These are phyloP conservation scores for Zelonia costaricensis DNA, from an alignment of 208 protist species.

Conservation along the genomic window DNA sequence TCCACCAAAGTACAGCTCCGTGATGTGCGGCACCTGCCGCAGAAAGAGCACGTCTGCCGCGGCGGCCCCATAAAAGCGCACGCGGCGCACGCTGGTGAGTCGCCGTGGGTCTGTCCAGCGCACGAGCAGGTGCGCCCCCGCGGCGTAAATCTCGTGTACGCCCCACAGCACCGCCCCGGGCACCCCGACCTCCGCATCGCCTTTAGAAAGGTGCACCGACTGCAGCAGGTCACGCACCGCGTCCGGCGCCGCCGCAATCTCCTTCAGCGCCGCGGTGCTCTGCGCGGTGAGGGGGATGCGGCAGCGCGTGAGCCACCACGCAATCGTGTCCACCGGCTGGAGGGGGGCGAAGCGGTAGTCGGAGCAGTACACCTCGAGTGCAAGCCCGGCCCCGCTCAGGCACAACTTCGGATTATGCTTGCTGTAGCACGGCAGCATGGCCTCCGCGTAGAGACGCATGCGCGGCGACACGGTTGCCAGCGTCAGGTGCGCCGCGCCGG, in stretches of 20 bases:
- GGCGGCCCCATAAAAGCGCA: neutral
- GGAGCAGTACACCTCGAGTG: neutral
- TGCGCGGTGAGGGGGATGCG: neutral
- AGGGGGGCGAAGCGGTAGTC: neutral
- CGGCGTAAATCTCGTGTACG: neutral
- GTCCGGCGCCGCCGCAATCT: neutral
- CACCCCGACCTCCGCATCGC: neutral
- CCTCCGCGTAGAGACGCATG: neutral
- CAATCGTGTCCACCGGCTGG: neutral
- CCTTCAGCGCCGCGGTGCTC: conserved; percentile 5
- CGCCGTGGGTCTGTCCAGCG: too few relatives aligned
- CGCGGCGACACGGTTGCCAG: neutral
- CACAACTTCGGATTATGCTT: neutral
- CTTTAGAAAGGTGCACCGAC: neutral
- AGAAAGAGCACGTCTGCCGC: neutral
- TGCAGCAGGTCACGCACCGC: neutral
- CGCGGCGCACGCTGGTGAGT: neutral
- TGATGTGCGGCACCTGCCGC: neutral
- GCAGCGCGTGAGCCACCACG: conserved; percentile 8
- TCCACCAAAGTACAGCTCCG: neutral
- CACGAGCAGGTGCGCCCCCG: neutral
- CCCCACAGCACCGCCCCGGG: neutral
- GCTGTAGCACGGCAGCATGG: neutral
- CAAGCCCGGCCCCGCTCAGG: neutral
- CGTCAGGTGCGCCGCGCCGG: neutral